A percentile compares a stretch with the other conserved stretches of the same genome.
These are phyloP conservation scores for Mycena latifolia DNA, from an alignment of 768 basidiomycete species.

Conservation along the genomic window DNA sequence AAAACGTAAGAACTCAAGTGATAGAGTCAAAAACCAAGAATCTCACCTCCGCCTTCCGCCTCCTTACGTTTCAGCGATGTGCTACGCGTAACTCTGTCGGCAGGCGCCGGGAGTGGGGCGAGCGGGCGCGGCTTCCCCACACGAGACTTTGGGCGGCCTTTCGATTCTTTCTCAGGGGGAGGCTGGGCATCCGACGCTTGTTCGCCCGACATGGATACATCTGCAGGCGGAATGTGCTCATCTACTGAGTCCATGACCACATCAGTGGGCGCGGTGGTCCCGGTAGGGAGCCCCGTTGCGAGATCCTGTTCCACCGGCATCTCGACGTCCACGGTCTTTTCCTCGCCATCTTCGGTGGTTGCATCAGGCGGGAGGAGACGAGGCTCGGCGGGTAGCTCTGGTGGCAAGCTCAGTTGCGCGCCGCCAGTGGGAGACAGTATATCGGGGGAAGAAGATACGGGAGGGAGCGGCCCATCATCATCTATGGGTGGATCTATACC, in stretches of 20 bases:
- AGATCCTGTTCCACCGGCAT: neutral
- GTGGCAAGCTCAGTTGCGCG: constrained; percentile 3
- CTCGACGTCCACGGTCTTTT: constrained; percentile 1
- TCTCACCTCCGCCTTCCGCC: constrained; percentile 27
- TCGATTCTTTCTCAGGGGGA: constrained; percentile 9
- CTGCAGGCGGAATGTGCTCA: constrained; percentile 5
- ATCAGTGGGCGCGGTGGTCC: neutral
- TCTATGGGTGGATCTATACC: constrained; percentile 13
- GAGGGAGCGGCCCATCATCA: constrained; percentile 23
- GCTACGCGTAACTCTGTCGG: constrained; percentile 35
- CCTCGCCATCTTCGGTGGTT: neutral
- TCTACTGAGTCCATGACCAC: constrained; percentile 19
- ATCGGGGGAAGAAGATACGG: constrained; percentile 28
- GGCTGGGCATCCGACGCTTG: neutral
- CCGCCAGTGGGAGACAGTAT: constrained; percentile 27
- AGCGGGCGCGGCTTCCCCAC: constrained; percentile 30
- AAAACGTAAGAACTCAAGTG: constrained; percentile 5
- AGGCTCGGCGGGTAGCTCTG: neutral
- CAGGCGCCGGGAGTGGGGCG: constrained; percentile 23
- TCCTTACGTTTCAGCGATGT: constrained; percentile 36
- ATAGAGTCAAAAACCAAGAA: neutral
- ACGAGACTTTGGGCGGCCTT: constrained; percentile 27
- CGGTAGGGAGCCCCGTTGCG: neutral
- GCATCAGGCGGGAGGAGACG: neutral
- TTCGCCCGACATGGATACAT: constrained; percentile 26